phyloP scores from a whole-genome alignment of 2,329 filamentous ascomycete genomes.

The Uncinocarpus reesii region DNA sequence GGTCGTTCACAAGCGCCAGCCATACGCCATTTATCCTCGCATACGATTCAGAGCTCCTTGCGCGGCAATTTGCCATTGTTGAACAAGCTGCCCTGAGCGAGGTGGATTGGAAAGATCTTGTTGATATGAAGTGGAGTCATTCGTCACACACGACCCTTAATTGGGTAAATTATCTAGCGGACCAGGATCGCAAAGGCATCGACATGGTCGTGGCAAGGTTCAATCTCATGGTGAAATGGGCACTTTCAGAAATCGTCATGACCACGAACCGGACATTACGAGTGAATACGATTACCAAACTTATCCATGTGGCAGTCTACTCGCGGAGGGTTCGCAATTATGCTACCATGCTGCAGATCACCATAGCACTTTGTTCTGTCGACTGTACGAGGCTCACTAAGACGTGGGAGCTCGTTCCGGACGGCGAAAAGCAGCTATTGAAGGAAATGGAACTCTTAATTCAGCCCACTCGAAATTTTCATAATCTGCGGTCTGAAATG shows the following conservation, averaged over 20 bases:
- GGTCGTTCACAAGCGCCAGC: neutral
- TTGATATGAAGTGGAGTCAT: conserved; percentile 54
- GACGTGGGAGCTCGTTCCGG: conserved; percentile 50
- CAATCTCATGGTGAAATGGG: conserved; percentile 59
- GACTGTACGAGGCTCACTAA: conserved; percentile 48
- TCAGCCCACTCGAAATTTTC: conserved; percentile 54
- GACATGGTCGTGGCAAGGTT: conserved; percentile 57
- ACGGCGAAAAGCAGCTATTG: conserved; percentile 45
- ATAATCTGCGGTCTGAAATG: conserved; percentile 54
- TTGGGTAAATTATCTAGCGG: conserved; percentile 53
- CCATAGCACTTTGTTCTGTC: conserved; percentile 51
- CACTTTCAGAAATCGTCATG: conserved; percentile 51
- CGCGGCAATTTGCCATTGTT: conserved; percentile 54
- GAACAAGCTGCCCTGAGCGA: conserved; percentile 57
- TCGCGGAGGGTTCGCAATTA: conserved; percentile 52
- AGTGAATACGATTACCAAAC: conserved; percentile 51
- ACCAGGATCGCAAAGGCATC: conserved; percentile 47
- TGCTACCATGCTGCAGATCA: conserved; percentile 56
- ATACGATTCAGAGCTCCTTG: conserved; percentile 50
- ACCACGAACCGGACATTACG: conserved; percentile 49
- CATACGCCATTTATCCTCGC: conserved; percentile 56
- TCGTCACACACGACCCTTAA: conserved; percentile 43
- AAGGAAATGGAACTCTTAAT: conserved; percentile 51
- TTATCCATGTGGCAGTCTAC: conserved; percentile 53
- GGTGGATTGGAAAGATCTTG: conserved; percentile 56